Evolutionary conservation across 345 rosid species (phyloP), one percentile per base, ranked within the genome.

Genomic region (Tarenaya hassleriana): DNA sequence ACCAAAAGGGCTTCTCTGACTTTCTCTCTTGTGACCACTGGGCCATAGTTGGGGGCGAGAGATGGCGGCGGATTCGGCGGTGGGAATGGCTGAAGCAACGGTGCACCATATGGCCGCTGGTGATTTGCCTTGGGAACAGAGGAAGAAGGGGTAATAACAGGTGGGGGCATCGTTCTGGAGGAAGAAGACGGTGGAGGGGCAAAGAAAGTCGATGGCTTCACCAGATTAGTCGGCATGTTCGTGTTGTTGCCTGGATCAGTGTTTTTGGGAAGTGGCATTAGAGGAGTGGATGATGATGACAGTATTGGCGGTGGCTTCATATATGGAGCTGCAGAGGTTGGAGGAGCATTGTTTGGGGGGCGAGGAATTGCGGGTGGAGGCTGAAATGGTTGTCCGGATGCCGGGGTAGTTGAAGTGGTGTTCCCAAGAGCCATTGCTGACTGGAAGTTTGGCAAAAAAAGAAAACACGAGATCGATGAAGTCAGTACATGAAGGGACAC

Each of bases 41-140:
- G 74, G 42, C 74, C 83, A 34, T 58, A 61, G 64, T 69, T 69
- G 59, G 72, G 67, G n/a, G 95, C 75, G 17, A 87, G 98, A 45
- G 95, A 82, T 49, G 75, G 84, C 51, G 95, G 82, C 15, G 98
- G 96, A 41, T 72, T 77, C 10, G 96, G 98, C 19, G 96, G 98
- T 47, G 96, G 96, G 68, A 87, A 91, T 20, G 98, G 88, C 64
- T 91, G 98, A 68, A 83, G 95, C 63, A 88, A 56, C 15, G 94
- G 98, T 54, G 95, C 64, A 62, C 92, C 95, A 60, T 81, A 81
- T 4, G 70, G 56, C n/a, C 84, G 84, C 38, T 73, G 66, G 63
- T 56, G 73, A 45, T 31, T 58, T 10, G 88, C 70, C 24, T 47
- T 65, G 15, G 82, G 81, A 51, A 70, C 41, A 16, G 84, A 69